Evolutionary conservation across 768 basidiomycete genomes (phyloP).

Genomic region (Rhizopogon salebrosus): DNA sequence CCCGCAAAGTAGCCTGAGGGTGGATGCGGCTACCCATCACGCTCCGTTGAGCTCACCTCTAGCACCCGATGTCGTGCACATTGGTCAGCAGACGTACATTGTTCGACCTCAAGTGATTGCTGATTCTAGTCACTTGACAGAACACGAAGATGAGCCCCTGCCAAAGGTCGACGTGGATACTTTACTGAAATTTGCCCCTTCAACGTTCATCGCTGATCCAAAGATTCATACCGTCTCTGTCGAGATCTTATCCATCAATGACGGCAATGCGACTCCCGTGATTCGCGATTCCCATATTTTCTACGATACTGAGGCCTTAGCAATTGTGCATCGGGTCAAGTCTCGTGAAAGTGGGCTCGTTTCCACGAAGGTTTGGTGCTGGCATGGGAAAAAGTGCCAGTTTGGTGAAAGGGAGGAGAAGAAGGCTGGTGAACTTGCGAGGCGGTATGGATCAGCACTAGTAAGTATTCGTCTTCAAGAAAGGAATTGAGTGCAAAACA

Average conservation of each 20-base stretch:
- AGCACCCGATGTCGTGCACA: constrained; percentile 21
- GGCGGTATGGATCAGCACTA: constrained; percentile 62
- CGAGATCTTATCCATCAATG: constrained; percentile 60
- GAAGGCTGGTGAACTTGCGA: constrained; percentile 66
- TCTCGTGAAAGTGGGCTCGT: constrained; percentile 60
- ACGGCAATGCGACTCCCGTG: constrained; percentile 42
- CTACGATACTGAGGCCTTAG: constrained; percentile 69
- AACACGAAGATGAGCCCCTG: constrained; percentile 37
- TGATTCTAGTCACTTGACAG: constrained; percentile 19
- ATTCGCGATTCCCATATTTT: constrained; percentile 48
- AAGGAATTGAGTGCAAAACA: not conserved
- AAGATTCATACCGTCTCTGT: constrained; percentile 62
- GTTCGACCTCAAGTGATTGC: not conserved
- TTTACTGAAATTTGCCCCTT: constrained; percentile 32
- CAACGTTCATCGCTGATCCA: constrained; percentile 20
- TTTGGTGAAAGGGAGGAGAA: constrained; percentile 56
- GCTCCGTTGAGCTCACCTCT: not conserved
- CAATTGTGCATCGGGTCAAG: constrained; percentile 66
- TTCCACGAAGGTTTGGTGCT: constrained; percentile 69
- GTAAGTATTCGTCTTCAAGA: constrained; percentile 34
- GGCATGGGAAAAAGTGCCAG: constrained; percentile 56
- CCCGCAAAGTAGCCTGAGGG: constrained; percentile 8
- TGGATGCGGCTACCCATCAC: not conserved
- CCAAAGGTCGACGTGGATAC: constrained; percentile 44
- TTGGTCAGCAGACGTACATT: constrained; percentile 24